Base-by-base conservation (phyloP, 257 asterid species). In the Nicotiana attenuata region DNA sequence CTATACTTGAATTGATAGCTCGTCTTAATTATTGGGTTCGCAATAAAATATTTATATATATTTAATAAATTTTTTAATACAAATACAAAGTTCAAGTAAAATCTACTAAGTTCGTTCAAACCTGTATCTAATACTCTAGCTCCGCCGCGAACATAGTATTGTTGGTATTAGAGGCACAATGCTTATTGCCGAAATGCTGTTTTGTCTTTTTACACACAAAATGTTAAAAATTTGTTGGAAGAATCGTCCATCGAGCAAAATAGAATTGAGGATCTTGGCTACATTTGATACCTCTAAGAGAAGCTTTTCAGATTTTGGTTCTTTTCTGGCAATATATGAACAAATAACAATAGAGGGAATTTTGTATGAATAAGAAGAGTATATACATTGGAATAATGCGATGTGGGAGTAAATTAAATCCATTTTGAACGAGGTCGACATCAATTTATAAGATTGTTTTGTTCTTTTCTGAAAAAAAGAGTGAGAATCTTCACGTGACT, bases 181-280 rank as follows among this genome's bases (percentile, higher is more conserved):
- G 77, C 66, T 57, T 78, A 16, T 61, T 55, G 17, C 65, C 13
- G 26, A 85, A 87, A 89, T 89, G 85, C 92, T 83, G 61, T 24
- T 89, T 88, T 90, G 92, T 87, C 86, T n/a, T 52, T 31, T 33
- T 60, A 78, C 14, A 5, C 35, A n/a, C 35, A 77, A 56, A 29
- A 56, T 31, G 22, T 47, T 35, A 14, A 14, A 73, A 47, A 7
- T 8, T 60, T 47, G 10, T 73, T 73, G 79, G 79, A 73, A 47
- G 9, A 73, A 73, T 73, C 79, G 61, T 47, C 15, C 57, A 1
- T 69, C 1, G 0, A 41, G 14, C 33, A 71, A 71, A 68, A 28
- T 31, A 33, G 13, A 77, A 61, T 77, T 31, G 29, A 59, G 69
- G 56, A 78, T 59, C 69, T 78, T 78, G 52, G 65, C 81, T 41